Evolutionary conservation across 2,329 filamentous ascomycete genomes (phyloP).

Genomic region (Stromatinia cepivora): DNA sequence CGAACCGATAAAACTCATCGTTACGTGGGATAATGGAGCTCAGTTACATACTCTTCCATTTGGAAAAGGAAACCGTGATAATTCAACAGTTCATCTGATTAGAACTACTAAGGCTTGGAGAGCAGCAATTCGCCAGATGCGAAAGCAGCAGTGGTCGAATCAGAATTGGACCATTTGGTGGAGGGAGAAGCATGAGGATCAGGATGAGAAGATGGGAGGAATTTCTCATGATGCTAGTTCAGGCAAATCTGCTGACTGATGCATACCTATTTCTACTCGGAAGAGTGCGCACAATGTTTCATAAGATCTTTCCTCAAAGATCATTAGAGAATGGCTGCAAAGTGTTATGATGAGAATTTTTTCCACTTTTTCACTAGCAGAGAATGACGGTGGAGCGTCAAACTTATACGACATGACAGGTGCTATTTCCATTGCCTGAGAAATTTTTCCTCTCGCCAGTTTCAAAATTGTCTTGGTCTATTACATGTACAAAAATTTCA

Average conservation of each 20-base stretch:
- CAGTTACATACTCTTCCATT: not conserved
- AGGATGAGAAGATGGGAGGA: not conserved
- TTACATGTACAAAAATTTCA: no score
- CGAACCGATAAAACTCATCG: not conserved
- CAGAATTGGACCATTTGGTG: conserved; percentile 13
- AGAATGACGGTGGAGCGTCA: not conserved
- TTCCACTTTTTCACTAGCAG: not conserved
- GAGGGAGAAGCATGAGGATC: not conserved
- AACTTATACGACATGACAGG: not conserved
- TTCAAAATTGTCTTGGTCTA: no score
- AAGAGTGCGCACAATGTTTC: not conserved
- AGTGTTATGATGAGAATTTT: not conserved
- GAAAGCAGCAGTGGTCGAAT: not conserved
- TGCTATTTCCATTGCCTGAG: not conserved
- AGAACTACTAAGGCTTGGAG: not conserved
- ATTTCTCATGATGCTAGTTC: not conserved
- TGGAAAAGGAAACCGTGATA: not conserved
- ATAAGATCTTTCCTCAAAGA: not conserved
- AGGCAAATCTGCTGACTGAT: not conserved
- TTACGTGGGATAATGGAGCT: not conserved
- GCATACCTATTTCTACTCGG: not conserved
- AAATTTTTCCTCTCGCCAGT: no score
- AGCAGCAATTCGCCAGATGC: not conserved
- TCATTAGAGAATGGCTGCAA: not conserved
- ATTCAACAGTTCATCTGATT: not conserved